phyloP scores from a whole-genome alignment of 1,139 yeast species.

The Waltiozyma sp. region DNA sequence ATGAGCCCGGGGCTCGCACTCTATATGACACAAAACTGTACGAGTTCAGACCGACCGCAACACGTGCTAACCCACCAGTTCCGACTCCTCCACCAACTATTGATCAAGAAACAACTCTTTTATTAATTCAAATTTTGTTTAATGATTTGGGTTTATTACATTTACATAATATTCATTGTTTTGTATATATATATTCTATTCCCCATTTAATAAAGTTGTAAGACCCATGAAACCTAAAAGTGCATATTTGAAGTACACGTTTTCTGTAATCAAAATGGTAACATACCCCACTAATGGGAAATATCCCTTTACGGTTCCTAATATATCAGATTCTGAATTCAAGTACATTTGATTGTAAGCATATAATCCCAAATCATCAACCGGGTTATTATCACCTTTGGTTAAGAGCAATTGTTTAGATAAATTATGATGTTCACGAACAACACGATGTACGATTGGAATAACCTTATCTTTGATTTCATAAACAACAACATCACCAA shows the following conservation, averaged over 20 bases:
- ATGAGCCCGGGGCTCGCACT: too few species aligned
- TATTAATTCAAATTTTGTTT: too few species aligned
- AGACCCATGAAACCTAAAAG: constrained; percentile 60
- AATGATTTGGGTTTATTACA: too few species aligned
- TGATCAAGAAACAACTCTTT: too few species aligned
- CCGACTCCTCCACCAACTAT: too few species aligned
- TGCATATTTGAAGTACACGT: constrained; percentile 61
- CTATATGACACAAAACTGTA: too few species aligned
- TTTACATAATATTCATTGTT: too few species aligned
- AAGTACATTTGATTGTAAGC: constrained; percentile 68
- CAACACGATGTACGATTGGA: constrained; percentile 92
- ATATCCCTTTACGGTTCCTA: constrained; percentile 87
- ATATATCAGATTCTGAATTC: constrained; percentile 64
- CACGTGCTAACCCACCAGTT: too few species aligned
- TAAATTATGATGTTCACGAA: constrained; percentile 58
- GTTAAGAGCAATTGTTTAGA: constrained; percentile 69
- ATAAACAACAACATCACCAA: constrained; percentile 97
- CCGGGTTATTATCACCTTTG: constrained; percentile 93
- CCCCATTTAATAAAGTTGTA: constrained; percentile 41
- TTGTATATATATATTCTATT: constrained; percentile 7
- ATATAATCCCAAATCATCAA: constrained; percentile 82
- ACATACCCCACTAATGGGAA: constrained; percentile 88
- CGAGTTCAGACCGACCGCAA: too few species aligned
- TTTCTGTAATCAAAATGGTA: constrained; percentile 88
- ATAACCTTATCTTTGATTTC: constrained; percentile 70